Percentiles rank a stretch among this genome's conserved stretches.
Evolutionary conservation across 1,139 yeast genomes (phyloP).

Genomic region (Blastobotrys persicus): DNA sequence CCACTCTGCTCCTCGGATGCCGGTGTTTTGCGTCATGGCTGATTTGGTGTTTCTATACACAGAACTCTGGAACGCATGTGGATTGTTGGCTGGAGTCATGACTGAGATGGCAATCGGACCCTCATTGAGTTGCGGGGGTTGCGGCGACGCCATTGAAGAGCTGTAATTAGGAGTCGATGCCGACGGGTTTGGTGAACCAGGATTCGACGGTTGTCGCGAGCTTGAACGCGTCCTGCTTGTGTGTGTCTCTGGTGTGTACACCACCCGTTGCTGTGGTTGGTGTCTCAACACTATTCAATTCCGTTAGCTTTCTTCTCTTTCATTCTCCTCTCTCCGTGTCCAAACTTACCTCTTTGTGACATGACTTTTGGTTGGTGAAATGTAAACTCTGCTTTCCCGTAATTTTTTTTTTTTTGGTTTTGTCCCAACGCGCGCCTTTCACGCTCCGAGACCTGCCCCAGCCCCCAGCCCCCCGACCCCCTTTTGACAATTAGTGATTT

Average conservation of each 20-base stretch:
- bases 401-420: background rate
- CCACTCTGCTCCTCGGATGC: slow-evolving; percentile 34
- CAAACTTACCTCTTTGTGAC: slow-evolving; percentile 5
- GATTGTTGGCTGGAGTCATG: slow-evolving; percentile 37
- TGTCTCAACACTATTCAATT: slow-evolving; percentile 17
- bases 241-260: slow-evolving; percentile 20
- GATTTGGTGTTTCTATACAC: slow-evolving; percentile 23
- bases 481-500: too few relatives aligned
- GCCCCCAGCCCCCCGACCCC: background rate
- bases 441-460: background rate
- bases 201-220: slow-evolving; percentile 14
- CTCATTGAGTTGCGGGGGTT: slow-evolving; percentile 9
- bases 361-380: background rate
- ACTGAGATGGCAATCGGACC: slow-evolving; percentile 34
- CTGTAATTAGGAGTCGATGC: slow-evolving; percentile 7
- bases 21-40: slow-evolving; percentile 27
- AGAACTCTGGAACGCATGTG: slow-evolving; percentile 34
- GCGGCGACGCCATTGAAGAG: slow-evolving; percentile 12
- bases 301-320: too few relatives aligned
- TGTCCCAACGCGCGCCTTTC: background rate
- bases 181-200: slow-evolving; percentile 9
- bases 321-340: too few relatives aligned
- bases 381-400: background rate
- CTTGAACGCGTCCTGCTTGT: slow-evolving; percentile 16
- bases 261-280: slow-evolving; percentile 17